Evolutionary conservation across 1,284 basidiomycete species (phyloP).

Genomic region (Coniferiporia weirii): DNA sequence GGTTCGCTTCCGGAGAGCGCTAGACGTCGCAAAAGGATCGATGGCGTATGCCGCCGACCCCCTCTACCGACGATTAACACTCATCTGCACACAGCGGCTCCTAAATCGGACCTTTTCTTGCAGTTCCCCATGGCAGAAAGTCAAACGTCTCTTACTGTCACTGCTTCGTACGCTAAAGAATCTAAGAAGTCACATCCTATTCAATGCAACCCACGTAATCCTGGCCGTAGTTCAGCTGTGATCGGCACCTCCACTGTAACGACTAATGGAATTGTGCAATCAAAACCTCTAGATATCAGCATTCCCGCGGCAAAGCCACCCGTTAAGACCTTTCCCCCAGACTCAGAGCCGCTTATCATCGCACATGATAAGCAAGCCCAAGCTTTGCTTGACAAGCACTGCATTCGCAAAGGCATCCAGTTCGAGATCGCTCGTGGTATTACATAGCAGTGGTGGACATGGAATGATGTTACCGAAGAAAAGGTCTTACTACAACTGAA

Average conservation of each 20-base stretch:
- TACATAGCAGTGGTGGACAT: constrained; percentile 36
- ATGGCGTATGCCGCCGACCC: not conserved
- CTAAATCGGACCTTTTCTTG: not conserved
- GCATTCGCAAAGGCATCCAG: constrained; percentile 49
- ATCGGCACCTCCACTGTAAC: not conserved
- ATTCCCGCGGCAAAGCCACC: not conserved
- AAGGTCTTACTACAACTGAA: constrained; percentile 33
- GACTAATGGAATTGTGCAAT: not conserved
- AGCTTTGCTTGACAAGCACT: constrained; percentile 33
- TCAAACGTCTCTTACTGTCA: not conserved
- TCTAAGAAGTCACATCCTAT: not conserved
- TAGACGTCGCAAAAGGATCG: not conserved
- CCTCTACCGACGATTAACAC: not conserved
- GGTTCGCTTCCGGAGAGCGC: not conserved
- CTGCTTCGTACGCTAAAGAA: not conserved
- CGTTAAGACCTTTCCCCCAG: not conserved
- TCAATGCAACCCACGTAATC: not conserved
- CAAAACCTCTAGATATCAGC: not conserved
- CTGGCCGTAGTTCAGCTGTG: not conserved
- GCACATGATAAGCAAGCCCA: constrained; percentile 39
- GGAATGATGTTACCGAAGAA: constrained; percentile 35
- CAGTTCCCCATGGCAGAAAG: not conserved
- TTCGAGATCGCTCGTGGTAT: constrained; percentile 55
- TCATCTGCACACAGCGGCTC: not conserved
- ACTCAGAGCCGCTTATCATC: constrained; percentile 30